phyloP scores from a whole-genome alignment of 208 protist species.

The Trypanosoma boissoni region DNA sequence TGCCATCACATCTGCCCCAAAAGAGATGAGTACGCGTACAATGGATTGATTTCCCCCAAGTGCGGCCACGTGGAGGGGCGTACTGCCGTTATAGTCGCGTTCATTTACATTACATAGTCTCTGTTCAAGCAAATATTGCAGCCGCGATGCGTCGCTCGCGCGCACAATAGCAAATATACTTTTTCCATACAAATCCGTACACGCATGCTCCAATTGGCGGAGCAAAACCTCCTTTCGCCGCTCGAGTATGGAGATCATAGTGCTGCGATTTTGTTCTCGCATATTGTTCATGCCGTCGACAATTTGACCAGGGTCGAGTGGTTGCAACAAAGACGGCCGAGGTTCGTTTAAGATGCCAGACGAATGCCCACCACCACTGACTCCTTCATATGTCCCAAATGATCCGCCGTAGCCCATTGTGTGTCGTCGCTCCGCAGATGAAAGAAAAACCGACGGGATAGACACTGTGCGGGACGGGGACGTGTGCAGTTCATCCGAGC shows the following conservation, averaged over 20 bases:
- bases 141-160: slow-evolving; percentile 67
- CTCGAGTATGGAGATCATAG: slow-evolving; percentile 70
- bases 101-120: slow-evolving; percentile 65
- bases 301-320: slow-evolving; percentile 9
- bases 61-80: slow-evolving; percentile 81
- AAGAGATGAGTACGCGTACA: slow-evolving; percentile 77
- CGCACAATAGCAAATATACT: slow-evolving; percentile 86
- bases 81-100: slow-evolving; percentile 87
- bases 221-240: slow-evolving; percentile 52
- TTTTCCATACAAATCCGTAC: slow-evolving; percentile 46
- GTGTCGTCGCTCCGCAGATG: not conserved
- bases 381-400: not conserved
- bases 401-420: not conserved
- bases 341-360: too few species aligned
- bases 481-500: too few species aligned
- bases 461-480: not conserved
- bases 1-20: slow-evolving; percentile 69
- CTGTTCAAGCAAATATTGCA: slow-evolving; percentile 75
- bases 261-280: slow-evolving; percentile 43
- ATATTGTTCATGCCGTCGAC: slow-evolving; percentile 23
- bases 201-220: slow-evolving; percentile 45
- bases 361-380: not conserved
- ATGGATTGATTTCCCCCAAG: slow-evolving; percentile 75
- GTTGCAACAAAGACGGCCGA: slow-evolving; percentile 10
- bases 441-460: too few species aligned